Base-by-base conservation (phyloP, 2,329 filamentous ascomycete genomes). In the Xylaria sp. region DNA sequence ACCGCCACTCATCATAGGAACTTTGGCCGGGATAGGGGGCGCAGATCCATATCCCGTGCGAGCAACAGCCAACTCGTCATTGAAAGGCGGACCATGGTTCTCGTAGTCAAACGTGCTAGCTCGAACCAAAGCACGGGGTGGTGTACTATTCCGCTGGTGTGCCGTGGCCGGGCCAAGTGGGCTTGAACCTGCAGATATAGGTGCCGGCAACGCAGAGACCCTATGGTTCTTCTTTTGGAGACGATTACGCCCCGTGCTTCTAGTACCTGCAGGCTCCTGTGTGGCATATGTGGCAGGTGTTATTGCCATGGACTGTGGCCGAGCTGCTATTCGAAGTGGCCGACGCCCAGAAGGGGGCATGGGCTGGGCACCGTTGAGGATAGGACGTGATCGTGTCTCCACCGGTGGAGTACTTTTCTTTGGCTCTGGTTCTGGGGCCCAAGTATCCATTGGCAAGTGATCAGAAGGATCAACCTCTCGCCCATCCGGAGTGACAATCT, bases 401-500 rank as follows among this genome's bases (percentile, higher is more conserved):
- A 63, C 31, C 23, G 69, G 46, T 44, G 72, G 69, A 8, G 56
- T 57, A 8, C 74, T 73, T n/a, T 82, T 82, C 76, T 90, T 91
- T 25, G 86, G 85, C 73, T 92, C 90, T 0, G 92, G 92, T 75
- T 94, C 92, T 0, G 92, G 91, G 1, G 92, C 92, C 91, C 91
- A 94, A 1, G 89, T 89, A 65, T 92, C 89, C 77, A 93, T 88
- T 0, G 92, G 92, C 15, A 94, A 84, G 76, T 94, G 92, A 78
- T 95, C 92, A 0, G 91, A 93, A 0, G 92, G 92, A 76, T 95
- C 92, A 65, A 95, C 87, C 75, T 94, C 91, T 65, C 91, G 86
- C 7, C 92, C 92, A 76, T 94, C 91, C 71, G 92, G 86, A 0
- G 89, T 91, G 63, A 94, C 89, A 69, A 94, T 93, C 76, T 93